These are phyloP conservation scores for Curvularia verruculosa DNA, from an alignment of 2,329 filamentous ascomycete species.

Conservation along the genomic window DNA sequence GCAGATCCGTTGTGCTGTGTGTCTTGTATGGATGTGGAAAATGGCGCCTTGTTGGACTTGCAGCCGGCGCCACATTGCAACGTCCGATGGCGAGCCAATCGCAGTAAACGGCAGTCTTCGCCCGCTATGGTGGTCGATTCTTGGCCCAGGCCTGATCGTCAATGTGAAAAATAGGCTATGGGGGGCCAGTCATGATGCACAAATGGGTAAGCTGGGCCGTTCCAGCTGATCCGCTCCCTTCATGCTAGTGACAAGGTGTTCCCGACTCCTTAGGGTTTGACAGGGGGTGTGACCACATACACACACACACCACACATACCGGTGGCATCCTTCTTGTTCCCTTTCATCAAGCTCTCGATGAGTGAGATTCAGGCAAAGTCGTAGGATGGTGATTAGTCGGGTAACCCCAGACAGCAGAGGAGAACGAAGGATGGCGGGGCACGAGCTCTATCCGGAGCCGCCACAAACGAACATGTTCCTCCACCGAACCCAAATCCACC, in stretches of 20 bases:
- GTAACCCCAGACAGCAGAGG: not conserved
- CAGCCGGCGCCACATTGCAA: slow-evolving; percentile 1
- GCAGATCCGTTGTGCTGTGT: not conserved
- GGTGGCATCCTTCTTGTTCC: not conserved
- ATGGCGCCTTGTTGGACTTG: not conserved
- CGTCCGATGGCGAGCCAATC: not conserved
- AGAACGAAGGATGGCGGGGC: not conserved
- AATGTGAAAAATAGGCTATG: not conserved
- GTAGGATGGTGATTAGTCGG: not conserved
- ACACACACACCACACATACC: not conserved
- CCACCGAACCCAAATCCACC: not conserved
- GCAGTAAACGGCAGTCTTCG: not conserved
- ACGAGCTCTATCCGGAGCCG: slow-evolving; percentile 3
- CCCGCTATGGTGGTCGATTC: not conserved
- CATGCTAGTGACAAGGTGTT: slow-evolving; percentile 1
- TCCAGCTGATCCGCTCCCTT: not conserved
- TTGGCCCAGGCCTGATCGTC: not conserved
- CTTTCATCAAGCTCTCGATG: not conserved
- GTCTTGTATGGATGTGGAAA: not conserved
- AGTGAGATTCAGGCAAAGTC: not conserved
- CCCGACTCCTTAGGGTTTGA: slow-evolving; percentile 1
- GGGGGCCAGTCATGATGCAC: slow-evolving; percentile 1
- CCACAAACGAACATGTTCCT: not conserved
- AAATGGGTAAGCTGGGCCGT: slow-evolving; percentile 1
- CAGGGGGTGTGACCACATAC: not conserved